These are phyloP conservation scores for Penicillium antarcticum DNA, from an alignment of 495 filamentous ascomycete genomes.

Conservation along the genomic window DNA sequence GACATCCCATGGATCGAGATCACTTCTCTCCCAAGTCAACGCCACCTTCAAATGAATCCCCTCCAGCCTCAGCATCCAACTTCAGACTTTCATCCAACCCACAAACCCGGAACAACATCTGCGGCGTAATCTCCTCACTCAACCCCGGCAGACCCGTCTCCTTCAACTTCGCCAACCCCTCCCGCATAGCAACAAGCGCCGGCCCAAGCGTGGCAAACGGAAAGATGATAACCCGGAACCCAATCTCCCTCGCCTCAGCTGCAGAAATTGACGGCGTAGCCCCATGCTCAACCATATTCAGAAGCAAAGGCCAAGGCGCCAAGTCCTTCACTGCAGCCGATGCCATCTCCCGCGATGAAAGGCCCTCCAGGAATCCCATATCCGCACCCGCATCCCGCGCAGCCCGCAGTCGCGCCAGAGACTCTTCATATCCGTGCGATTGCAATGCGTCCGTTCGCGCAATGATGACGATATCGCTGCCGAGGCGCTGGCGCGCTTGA, in stretches of 20 bases:
- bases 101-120: slow-evolving; percentile 56
- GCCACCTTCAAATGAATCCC: slow-evolving; percentile 43
- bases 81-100: slow-evolving; percentile 56
- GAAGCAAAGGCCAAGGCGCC: slow-evolving; percentile 55
- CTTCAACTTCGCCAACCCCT: slow-evolving; percentile 48
- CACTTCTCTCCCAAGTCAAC: slow-evolving; percentile 28
- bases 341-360: slow-evolving; percentile 37
- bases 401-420: slow-evolving; percentile 49
- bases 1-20: background rate
- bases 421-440: slow-evolving; percentile 59
- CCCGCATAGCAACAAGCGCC: slow-evolving; percentile 49
- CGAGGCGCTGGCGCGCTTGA: slow-evolving; percentile 46
- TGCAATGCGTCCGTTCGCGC: slow-evolving; percentile 67
- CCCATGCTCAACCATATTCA: slow-evolving; percentile 67
- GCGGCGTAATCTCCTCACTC: slow-evolving; percentile 46
- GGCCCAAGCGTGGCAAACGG: slow-evolving; percentile 52
- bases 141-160: slow-evolving; percentile 44
- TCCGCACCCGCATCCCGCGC: slow-evolving; percentile 60
- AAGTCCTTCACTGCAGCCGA: slow-evolving; percentile 44
- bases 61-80: slow-evolving; percentile 56
- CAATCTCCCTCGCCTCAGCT: slow-evolving; percentile 55
- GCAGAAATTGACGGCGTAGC: slow-evolving; percentile 57
- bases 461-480: slow-evolving; percentile 64
- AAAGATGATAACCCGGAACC: slow-evolving; percentile 64
- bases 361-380: slow-evolving; percentile 56